Conservation (phyloP, 495 filamentous ascomycete species). For the Terfezia claveryi region DNA sequence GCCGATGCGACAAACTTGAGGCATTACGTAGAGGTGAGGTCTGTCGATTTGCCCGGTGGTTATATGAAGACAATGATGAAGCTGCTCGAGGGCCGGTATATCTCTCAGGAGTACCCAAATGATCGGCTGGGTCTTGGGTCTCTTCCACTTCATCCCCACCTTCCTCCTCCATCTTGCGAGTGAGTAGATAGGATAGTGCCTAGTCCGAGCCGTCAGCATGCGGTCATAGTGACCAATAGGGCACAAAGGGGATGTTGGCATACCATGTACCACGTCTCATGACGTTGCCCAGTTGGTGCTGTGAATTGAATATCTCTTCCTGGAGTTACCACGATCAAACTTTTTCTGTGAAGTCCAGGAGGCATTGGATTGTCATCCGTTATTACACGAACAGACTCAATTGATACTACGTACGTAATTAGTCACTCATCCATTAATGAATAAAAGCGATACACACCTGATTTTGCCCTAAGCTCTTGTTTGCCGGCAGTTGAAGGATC, state of each 20-base stretch:
- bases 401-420: conserved; percentile 41
- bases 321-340: conserved; percentile 72
- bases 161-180: conserved; percentile 46
- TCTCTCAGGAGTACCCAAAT: conserved; percentile 35
- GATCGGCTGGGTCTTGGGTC: conserved; percentile 47
- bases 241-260: not conserved
- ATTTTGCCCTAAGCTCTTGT: conserved; percentile 63
- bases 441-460: not conserved
- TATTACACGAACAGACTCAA: conserved; percentile 83
- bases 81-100: conserved; percentile 33
- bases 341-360: conserved; percentile 82
- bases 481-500: conserved; percentile 64
- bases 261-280: conserved; percentile 92
- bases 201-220: not conserved
- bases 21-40: conserved; percentile 23
- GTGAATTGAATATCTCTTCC: conserved; percentile 79
- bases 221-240: not conserved
- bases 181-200: conserved; percentile 74
- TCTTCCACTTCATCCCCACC: conserved; percentile 35
- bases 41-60: conserved; percentile 44
- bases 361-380: conserved; percentile 90
- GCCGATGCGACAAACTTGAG: conserved; percentile 17
- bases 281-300: conserved; percentile 73
- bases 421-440: not conserved
- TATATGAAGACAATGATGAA: conserved; percentile 62